Base-by-base conservation (phyloP, 805 yeast genomes). In the Candida awuae region DNA sequence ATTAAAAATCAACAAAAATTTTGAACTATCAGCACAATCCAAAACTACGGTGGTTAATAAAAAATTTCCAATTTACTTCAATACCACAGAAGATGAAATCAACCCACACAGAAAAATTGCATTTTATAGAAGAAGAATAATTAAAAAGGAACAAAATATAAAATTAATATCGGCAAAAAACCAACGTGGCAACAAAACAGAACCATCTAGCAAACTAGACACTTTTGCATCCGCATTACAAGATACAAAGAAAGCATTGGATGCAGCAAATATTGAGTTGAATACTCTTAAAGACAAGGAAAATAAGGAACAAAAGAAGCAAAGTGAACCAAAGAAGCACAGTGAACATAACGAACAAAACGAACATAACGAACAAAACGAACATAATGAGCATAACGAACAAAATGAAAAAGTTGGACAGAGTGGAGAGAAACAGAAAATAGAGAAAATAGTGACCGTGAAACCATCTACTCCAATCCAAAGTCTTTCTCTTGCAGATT, bases 31-130 rank as follows among this genome's bases (percentile, higher is more conserved):
- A 8, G 37, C 49, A 32, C 48, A 47, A 34, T 48, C 53, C 8
- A 47, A 41, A 34, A 34, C 26, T 9, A 32, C 37, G 7, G 33
- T 35, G 16, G 26, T 41, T n/a, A 35, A 44, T 15, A 44, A 37
- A 13, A 6, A 30, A 8, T 51, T 61, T 26, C 65, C 65, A 8
- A 36, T 53, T 26, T 61, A 52, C 40, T 54, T 58, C 37, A 63
- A 63, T 27, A 56, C 63, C 6, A 46, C 50, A 22, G 62, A 56
- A 39, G 48, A 48, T 8, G 64, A 57, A 34, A 57, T 58, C 37
- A 44, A 31, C 8, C 34, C 34, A 7, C 50, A 47, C 34, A 49
- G 62, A 43, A 49, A 43, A 38, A 35, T 44, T 32, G 45, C 58
- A 8, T 35, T 58, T 15, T 36, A 44, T 26, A 44, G 46, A 20